Percentiles rank a stretch among this genome's conserved stretches.
Evolutionary conservation across 2,329 filamentous ascomycete species (phyloP).

Genomic region (Xylaria digitata): DNA sequence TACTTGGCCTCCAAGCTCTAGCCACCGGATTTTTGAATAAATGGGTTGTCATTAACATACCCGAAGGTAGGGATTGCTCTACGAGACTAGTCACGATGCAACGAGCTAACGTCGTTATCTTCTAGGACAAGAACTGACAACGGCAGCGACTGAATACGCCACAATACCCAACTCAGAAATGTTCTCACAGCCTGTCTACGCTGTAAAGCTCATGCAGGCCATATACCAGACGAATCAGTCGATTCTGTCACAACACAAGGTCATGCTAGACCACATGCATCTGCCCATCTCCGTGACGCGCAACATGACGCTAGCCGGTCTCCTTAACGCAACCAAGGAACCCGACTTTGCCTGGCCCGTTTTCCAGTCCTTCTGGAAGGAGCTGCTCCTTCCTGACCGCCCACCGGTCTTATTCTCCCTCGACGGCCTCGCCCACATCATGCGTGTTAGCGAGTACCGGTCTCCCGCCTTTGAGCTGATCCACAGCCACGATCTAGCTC

Average conservation of each 20-base stretch:
- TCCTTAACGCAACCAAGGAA: conserved; percentile 78
- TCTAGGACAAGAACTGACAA: conserved; percentile 79
- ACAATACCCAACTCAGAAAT: conserved; percentile 70
- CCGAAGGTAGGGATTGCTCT: conserved; percentile 75
- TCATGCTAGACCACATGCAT: conserved; percentile 64
- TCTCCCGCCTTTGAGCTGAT: conserved; percentile 76
- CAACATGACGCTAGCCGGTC: conserved; percentile 71
- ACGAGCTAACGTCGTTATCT: background rate
- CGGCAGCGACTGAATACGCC: conserved; percentile 83
- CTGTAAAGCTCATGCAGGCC: conserved; percentile 76
- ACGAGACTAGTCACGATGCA: background rate
- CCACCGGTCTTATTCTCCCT: conserved; percentile 76
- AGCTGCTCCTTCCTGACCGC: conserved; percentile 68
- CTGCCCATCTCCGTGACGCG: conserved; percentile 69
- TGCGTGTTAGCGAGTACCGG: conserved; percentile 81
- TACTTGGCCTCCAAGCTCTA: conserved; percentile 85
- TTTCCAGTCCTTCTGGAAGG: conserved; percentile 83
- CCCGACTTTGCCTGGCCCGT: conserved; percentile 82
- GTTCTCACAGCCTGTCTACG: conserved; percentile 85
- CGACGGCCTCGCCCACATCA: conserved; percentile 84
- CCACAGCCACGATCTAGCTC: conserved; percentile 85
- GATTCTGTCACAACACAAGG: conserved; percentile 66
- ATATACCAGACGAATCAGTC: conserved; percentile 77
- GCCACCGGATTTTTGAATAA: conserved; percentile 82
- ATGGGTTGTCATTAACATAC: conserved; percentile 90